Evolutionary conservation across 768 basidiomycete species (phyloP), one percentile per base, ranked within the genome.

Genomic region (Amanita pallidorosea): DNA sequence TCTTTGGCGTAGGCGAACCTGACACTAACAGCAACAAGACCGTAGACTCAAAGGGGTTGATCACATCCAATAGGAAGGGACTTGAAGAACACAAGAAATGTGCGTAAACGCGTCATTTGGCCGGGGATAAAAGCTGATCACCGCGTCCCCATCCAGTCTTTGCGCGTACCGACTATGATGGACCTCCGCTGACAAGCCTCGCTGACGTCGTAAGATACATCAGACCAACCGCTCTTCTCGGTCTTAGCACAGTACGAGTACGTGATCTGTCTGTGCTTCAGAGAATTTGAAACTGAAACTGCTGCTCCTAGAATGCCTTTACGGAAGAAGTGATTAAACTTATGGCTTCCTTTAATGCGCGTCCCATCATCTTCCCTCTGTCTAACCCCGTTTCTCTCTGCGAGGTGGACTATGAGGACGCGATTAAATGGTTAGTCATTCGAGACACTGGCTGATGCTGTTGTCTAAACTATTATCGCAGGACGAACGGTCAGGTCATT

Each of bases 331-430:
- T 80, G 29, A 77, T 89, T 29, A 69, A 69, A 49, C 65, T 72
- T 35, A 85, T 89, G 84, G 74, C 77, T 15, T 65, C 71, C 7
- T 64, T 81, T 41, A 88, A 88, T 65, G 57, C 65, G 15, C 76
- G 77, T 2, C 87, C 87, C n/a, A 83, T 88, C 67, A 77, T 89
- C 60, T 88, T 90, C 69, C 85, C 87, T 31, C 75, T 89, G 1
- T 85, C 83, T 31, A 89, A 89, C 62, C 87, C 87, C 11, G 68
- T 80, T 22, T 70, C 74, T 27, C 68, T 81, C 31, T 71, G 72
- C 54, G 84, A 85, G 61, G 64, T 81, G 47, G 79, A 80, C 49
- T 84, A 77, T 56, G 58, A 64, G 8, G 74, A 85, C 45, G 83
- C 84, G 9, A 61, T 85, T 54, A 63, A 71, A 52, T 80, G 79